A percentile compares a stretch with the other conserved stretches of the same genome.
Conservation (phyloP, 176 grass and related monocot genomes). For the Oryza rufipogon region DNA sequence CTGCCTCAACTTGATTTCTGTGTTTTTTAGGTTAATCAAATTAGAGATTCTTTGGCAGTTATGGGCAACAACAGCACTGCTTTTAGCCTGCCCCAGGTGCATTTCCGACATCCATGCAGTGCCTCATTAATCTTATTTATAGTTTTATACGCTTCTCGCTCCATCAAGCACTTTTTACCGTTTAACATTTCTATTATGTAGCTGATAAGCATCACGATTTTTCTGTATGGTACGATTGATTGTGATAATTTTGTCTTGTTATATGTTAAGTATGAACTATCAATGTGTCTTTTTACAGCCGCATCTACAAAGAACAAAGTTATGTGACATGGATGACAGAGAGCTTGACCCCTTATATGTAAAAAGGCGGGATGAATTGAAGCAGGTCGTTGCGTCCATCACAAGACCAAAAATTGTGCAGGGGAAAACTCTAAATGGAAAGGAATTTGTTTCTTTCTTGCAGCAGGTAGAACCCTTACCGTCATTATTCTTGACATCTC, state of each 20-base stretch:
- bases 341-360: constrained; percentile 83
- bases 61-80: constrained; percentile 96
- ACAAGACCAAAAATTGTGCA: constrained; percentile 86
- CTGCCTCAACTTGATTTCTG: constrained; percentile 9
- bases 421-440: constrained; percentile 84
- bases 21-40: constrained; percentile 86
- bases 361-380: constrained; percentile 78
- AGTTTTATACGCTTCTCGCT: background rate
- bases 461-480: constrained; percentile 67
- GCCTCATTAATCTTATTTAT: constrained; percentile 3
- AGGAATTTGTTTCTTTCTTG: constrained; percentile 88
- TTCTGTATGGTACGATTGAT: background rate
- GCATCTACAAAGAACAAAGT: constrained; percentile 98
- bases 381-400: constrained; percentile 83
- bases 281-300: constrained; percentile 57
- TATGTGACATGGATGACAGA: constrained; percentile 88
- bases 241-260: background rate
- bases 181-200: background rate
- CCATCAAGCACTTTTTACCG: background rate
- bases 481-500: constrained; percentile 2
- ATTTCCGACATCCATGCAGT: constrained; percentile 2
- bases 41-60: constrained; percentile 90
- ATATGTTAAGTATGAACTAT: background rate
- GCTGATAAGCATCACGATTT: background rate
- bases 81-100: constrained; percentile 96